These are phyloP conservation scores for Dictyostelium purpureum DNA, from an alignment of 78 protist species.

Conservation along the genomic window DNA sequence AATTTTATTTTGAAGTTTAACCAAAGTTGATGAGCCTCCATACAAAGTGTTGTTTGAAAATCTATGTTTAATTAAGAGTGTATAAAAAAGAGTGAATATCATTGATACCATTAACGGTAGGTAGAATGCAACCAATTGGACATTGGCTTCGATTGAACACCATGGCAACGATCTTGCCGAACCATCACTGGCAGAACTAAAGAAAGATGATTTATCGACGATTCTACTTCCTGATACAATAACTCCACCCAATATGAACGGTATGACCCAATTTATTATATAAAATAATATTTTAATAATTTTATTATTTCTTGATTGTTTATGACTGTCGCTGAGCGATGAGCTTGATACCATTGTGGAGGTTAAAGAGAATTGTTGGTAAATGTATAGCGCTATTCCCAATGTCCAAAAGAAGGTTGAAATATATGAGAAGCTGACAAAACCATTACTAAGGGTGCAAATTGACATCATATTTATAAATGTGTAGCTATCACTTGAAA, in stretches of 20 bases:
- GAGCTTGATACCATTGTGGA: too few relatives aligned
- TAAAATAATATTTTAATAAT: neutral
- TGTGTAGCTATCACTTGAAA: neutral
- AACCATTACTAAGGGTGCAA: constrained; percentile 13
- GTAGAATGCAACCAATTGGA: neutral
- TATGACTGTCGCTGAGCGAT: too few relatives aligned
- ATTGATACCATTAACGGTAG: neutral
- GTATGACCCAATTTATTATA: constrained; percentile 4
- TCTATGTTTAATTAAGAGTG: neutral
- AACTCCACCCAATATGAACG: neutral
- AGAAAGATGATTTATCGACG: neutral
- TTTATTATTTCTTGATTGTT: neutral
- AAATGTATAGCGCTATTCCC: neutral
- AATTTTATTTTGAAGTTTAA: neutral
- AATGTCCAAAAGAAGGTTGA: constrained; percentile 23
- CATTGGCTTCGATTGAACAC: neutral
- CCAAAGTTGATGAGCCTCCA: neutral
- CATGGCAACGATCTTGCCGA: too few relatives aligned
- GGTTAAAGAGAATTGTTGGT: neutral
- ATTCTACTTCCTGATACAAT: neutral
- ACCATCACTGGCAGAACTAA: too few relatives aligned
- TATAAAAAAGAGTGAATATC: neutral
- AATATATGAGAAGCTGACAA: neutral
- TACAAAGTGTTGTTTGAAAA: neutral
- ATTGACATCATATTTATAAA: neutral